Base-by-base conservation (phyloP, 768 basidiomycete species). In the Gelatoporia subvermispora region DNA sequence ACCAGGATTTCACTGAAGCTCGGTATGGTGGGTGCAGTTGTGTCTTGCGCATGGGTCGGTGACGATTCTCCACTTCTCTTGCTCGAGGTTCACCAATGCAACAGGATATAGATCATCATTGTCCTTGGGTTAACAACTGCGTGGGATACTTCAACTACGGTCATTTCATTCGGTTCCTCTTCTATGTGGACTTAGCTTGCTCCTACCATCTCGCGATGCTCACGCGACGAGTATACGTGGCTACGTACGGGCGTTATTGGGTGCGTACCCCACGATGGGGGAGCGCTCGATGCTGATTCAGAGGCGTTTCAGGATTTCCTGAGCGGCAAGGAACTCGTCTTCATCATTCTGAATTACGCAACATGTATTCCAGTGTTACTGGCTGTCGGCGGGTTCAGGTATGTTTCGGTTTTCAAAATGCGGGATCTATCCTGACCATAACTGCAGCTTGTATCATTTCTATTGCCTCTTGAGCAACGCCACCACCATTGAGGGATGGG, bases 401-500 rank as follows among this genome's bases (percentile, higher is more conserved):
- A 49, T 20, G 67, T 52, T 2, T 10, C 9, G 37, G 4, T 13
- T 22, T 20, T n/a, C n/a, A n/a, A n/a, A n/a, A n/a, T n/a, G n/a
- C n/a, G n/a, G n/a, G n/a, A n/a, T n/a, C n/a, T n/a, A n/a, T n/a
- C n/a, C n/a, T n/a, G n/a, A n/a, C n/a, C n/a, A 48, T 67, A 28
- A 66, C 28, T 25, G n/a, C 56, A 93, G 92, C 45, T 48, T 97
- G 18, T 98, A 93, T 61, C 96, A 98, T 56, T 81, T 94, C 53
- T 87, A 84, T 60, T 74, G 78, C 43, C 65, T 97, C 22, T 57
- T 77, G 5, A 76, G 76, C 9, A 99, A 99, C 65, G 82, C 85
- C 2, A 99, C 95, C 0, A 98, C 96, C 1, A 97, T 99, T 43
- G 96, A 99, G 69, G 83, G 88, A 0, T 95, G 91, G 90, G 96